Evolutionary conservation across 2,329 filamentous ascomycete species (phyloP).

Genomic region (Biscogniauxia sp.): DNA sequence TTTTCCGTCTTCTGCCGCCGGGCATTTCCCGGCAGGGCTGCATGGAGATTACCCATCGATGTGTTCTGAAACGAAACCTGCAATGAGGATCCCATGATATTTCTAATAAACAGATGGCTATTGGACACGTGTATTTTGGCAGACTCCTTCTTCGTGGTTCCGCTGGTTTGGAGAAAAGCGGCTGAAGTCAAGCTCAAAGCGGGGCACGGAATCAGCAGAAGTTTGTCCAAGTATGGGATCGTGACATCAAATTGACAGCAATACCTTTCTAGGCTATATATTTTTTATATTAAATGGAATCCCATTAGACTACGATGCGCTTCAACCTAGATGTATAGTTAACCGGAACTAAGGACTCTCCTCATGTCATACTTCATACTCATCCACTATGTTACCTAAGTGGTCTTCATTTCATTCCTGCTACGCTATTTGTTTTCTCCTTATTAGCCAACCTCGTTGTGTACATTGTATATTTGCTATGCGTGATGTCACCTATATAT

Average conservation of each 20-base stretch:
- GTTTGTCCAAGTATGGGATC: not conserved
- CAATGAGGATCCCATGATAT: not conserved
- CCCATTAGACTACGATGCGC: not conserved
- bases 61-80: not conserved
- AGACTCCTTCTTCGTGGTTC: not conserved
- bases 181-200: constrained; percentile 16
- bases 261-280: not conserved
- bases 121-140: not conserved
- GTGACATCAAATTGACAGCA: not conserved
- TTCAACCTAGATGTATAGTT: not conserved
- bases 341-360: not conserved
- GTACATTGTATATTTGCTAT: no score
- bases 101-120: not conserved
- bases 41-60: not conserved
- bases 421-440: no score
- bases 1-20: not conserved
- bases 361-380: not conserved
- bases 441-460: no score
- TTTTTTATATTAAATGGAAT: not conserved
- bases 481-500: no score
- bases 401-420: no score
- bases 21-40: not conserved
- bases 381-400: not conserved
- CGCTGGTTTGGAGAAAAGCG: constrained; percentile 17
- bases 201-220: constrained; percentile 6